Conservation (phyloP, 768 basidiomycete genomes). For the Boletus fagicola region DNA sequence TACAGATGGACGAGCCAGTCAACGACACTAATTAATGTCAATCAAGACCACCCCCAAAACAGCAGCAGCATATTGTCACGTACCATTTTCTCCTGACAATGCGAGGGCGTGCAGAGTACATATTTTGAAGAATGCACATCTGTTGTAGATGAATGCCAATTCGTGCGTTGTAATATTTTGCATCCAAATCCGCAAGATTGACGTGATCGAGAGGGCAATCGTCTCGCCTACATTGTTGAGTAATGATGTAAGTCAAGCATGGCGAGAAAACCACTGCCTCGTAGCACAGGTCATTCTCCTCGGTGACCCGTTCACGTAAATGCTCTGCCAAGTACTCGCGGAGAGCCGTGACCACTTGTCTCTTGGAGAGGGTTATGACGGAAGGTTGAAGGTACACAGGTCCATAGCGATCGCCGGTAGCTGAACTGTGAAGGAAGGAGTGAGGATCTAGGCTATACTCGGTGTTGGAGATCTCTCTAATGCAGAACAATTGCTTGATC, state of each 20-base stretch:
- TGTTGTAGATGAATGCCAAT: conserved; percentile 49
- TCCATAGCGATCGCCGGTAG: background rate
- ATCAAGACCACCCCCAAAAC: too few relatives aligned
- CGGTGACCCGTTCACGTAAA: conserved; percentile 28
- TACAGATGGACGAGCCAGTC: conserved; percentile 48
- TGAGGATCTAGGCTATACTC: conserved; percentile 4
- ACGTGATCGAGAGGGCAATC: conserved; percentile 18
- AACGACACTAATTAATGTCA: conserved; percentile 1
- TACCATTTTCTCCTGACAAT: conserved; percentile 6
- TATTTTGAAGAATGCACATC: conserved; percentile 43
- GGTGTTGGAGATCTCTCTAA: conserved; percentile 4
- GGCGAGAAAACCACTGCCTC: conserved; percentile 35
- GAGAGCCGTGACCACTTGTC: conserved; percentile 24
- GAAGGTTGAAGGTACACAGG: background rate
- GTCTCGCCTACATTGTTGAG: too few relatives aligned
- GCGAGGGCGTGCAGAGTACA: conserved; percentile 14
- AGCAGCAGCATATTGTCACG: background rate
- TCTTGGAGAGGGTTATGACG: conserved; percentile 20
- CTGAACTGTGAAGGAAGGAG: conserved; percentile 9
- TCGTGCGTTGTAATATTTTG: conserved; percentile 38
- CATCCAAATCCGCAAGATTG: conserved; percentile 19
- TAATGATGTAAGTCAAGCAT: conserved; percentile 31
- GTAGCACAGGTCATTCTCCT: conserved; percentile 34
- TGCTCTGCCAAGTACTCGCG: conserved; percentile 22
- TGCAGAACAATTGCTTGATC: conserved; percentile 31